Conservation (phyloP, 352 stramenopile genomes). For the Globisporangium iwayamae region DNA sequence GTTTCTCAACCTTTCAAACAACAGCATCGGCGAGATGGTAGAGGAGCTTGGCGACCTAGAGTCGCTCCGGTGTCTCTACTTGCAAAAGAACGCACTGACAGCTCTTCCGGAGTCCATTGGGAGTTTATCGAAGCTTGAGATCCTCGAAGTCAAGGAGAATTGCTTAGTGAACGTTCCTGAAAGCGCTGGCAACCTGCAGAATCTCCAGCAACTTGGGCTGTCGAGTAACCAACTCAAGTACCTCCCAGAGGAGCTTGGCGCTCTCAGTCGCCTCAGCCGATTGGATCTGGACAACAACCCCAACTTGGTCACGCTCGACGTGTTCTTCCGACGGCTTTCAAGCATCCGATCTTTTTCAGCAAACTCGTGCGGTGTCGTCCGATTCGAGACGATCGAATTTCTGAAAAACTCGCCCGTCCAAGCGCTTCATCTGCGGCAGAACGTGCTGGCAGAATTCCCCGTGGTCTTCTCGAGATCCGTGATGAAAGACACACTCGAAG, state of each 20-base stretch:
- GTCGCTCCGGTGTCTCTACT: conserved; percentile 29
- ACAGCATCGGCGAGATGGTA: conserved; percentile 31
- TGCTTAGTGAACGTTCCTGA: conserved; percentile 32
- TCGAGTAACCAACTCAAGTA: conserved; percentile 40
- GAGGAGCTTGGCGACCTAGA: conserved; percentile 39
- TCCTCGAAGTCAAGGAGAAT: conserved; percentile 41
- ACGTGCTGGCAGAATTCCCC: conserved; percentile 41
- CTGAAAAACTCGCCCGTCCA: conserved; percentile 40
- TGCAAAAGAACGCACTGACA: conserved; percentile 43
- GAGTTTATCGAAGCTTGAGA: conserved; percentile 31
- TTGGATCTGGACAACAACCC: conserved; percentile 45
- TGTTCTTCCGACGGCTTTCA: conserved; percentile 32
- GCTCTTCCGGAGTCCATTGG: conserved; percentile 42
- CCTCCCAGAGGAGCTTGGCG: conserved; percentile 38
- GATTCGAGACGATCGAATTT: conserved; percentile 42
- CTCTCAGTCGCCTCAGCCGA: conserved; percentile 21
- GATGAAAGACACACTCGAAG: conserved; percentile 48
- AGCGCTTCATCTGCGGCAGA: conserved; percentile 34
- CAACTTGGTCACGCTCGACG: conserved; percentile 30
- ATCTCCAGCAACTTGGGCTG: conserved; percentile 35
- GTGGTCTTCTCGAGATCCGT: conserved; percentile 27
- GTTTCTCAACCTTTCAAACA: conserved; percentile 50
- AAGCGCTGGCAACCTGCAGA: conserved; percentile 35
- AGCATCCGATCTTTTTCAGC: conserved; percentile 32
- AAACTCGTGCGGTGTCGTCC: conserved; percentile 34